Percentiles rank a stretch among this genome's conserved stretches.
Conservation (phyloP, 1,139 yeast species). For the Yamadazyma atmosphaerica region DNA sequence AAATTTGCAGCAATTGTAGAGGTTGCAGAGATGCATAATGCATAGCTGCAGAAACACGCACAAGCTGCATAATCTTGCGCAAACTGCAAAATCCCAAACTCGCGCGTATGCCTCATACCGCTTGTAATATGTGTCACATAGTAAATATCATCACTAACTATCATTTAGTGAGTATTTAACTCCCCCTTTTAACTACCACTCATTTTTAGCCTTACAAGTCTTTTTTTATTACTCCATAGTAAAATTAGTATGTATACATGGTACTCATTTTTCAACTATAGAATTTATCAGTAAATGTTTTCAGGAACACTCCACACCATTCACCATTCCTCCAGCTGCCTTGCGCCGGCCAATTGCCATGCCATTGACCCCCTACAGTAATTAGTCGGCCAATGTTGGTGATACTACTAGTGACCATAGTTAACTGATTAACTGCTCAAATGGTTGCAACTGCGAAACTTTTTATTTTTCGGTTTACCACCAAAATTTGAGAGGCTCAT, state of each 20-base stretch:
- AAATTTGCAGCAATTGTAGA: neutral
- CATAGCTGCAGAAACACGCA: neutral
- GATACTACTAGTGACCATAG: neutral
- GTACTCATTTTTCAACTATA: neutral
- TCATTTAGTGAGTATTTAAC: constrained; percentile 1
- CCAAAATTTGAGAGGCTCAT: neutral
- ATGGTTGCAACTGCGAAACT: constrained; percentile 4
- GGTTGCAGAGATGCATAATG: neutral
- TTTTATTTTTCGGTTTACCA: constrained; percentile 1
- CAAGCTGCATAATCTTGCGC: neutral
- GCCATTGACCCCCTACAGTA: neutral
- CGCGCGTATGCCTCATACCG: constrained; percentile 9
- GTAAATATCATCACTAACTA: constrained; percentile 16
- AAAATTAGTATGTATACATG: constrained; percentile 10
- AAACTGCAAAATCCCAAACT: neutral
- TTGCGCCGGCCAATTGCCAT: too few relatives aligned
- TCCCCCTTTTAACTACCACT: constrained; percentile 6
- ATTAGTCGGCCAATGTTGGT: neutral
- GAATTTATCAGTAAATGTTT: too few relatives aligned
- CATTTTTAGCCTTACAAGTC: constrained; percentile 4
- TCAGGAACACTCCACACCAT: too few relatives aligned
- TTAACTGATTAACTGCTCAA: constrained; percentile 1
- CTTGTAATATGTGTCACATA: constrained; percentile 14
- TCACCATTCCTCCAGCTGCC: too few relatives aligned
- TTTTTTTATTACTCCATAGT: constrained; percentile 7